Base-by-base conservation (phyloP, 1,284 basidiomycete genomes). In the Fereydounia khargensis region DNA sequence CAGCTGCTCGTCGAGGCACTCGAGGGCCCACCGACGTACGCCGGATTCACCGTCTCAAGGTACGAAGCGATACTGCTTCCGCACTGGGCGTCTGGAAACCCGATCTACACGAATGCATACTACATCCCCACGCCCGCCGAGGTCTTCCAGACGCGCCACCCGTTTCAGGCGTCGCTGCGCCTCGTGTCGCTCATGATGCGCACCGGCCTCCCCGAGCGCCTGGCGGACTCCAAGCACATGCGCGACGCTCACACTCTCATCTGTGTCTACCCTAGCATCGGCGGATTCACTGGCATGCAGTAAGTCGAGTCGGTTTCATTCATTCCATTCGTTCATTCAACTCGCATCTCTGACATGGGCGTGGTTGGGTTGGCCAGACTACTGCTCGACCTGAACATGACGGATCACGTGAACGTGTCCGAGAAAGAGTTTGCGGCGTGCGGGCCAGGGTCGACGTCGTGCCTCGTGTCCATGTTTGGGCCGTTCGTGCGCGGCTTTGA, bases 91-190 rank as follows among this genome's bases (percentile, higher is more conserved):
- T 47, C 74, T 19, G 54, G 79, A 10, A 63, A 71, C 34, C 37
- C 79, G 3, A 77, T 86, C 17, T 85, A 85, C 59, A 85, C 84
- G 0, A 80, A 79, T n/a, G 79, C 84, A 10, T 86, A 83, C 74
- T 81, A 83, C 66, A 85, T 85, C 60, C 82, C 83, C 1, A 80
- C 81, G 5, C 82, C 83, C 10, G 74, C 78, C 36, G 57, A 60
- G 77, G n/a, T n/a, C n/a, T 82, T 32, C 80, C 78, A 6, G 76
- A 77, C 51, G 41, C 67, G 13, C 75, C 79, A 20, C 78, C 79
- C 49, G 79, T 80, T 65, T 77, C 79, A 77, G 82, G 83, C 64
- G 82, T 85, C 64, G 17, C 78, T 86, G 3, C 77, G 71, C 25
- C 76, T 84, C 20, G 68, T 86, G 5, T 80, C 85, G 63, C 71